These are phyloP conservation scores for Monotropa hypopitys DNA, from an alignment of 179 eudicot species.

Conservation along the genomic window DNA sequence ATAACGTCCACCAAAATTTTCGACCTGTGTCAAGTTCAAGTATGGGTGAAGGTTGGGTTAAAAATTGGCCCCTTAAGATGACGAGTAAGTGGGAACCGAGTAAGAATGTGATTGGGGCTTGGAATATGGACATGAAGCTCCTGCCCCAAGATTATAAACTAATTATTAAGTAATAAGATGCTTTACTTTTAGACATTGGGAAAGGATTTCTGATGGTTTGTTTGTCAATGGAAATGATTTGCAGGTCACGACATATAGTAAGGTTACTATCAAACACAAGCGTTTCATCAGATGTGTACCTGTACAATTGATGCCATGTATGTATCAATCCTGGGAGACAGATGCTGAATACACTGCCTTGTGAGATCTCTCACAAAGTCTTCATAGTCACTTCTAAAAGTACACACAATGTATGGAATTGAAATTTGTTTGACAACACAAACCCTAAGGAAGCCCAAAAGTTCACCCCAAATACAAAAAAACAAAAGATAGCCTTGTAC, in stretches of 20 bases:
- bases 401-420: not conserved
- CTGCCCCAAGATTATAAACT: not conserved
- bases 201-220: not conserved
- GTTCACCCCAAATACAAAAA: not conserved
- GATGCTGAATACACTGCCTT: constrained; percentile 47
- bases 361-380: constrained; percentile 76
- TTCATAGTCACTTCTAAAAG: constrained; percentile 81
- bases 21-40: not conserved
- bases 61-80: not conserved
- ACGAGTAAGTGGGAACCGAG: not conserved
- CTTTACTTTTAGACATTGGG: not conserved
- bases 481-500: not conserved
- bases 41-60: not conserved
- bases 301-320: constrained; percentile 83
- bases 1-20: not conserved
- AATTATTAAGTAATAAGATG: not conserved
- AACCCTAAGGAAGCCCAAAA: constrained; percentile 3
- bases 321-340: constrained; percentile 59
- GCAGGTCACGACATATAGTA: not conserved
- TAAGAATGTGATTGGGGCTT: not conserved
- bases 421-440: not conserved
- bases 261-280: not conserved
- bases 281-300: constrained; percentile 29
- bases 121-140: not conserved
- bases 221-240: not conserved